Evolutionary conservation across 345 rosid genomes (phyloP), one percentile per base, ranked within the genome.

Genomic region (Carallia pectinifolia): DNA sequence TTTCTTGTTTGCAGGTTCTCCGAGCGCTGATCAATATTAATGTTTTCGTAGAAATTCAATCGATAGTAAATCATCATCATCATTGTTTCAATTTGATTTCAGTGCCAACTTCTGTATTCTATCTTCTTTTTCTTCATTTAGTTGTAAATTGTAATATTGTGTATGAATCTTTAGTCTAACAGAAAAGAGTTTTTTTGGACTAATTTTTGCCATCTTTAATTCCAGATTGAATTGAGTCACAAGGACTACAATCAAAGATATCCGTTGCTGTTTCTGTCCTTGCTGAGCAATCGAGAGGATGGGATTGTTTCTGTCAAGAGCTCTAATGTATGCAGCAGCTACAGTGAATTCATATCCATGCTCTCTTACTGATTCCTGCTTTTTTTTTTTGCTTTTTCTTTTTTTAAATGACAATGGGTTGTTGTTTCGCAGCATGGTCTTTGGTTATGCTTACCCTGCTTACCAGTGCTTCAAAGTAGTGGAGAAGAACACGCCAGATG

Each of bases 371-470:
- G 17, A 27, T 27, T n/a, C 36, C 12, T 7, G 27, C 31, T 31
- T 29, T 17, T 30, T 29, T 19, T 4, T 33, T 33, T 33, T 33
- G 2, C 34, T 33, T 23, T 23, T 23, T 33, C 1, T 12, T 3
- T n/a, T 18, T 18, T 48, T 12, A 1, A 34, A 34, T 7, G 30
- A 6, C 34, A 31, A 4, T 15, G 8, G 8, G 3, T 64, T 48
- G 63, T 67, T 10, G 50, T 38, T 58, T 67, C 50, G 67, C 85
- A 89, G 96, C 55, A 81, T 88, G 91, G 68, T 76, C 58, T 80
- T 89, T 58, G 96, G 95, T 7, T 89, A 93, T 73, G 91, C 85
- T 1, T 91, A 91, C 65, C 97, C 95, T 1, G 96, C 96, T 2
- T 91, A 85, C 58, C 81, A 91, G 77, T 93, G 98, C 63, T 85